Percentiles rank a stretch among this genome's conserved stretches.
Conservation (phyloP, 2,329 filamentous ascomycete species). For the Talaromyces pinophilus region DNA sequence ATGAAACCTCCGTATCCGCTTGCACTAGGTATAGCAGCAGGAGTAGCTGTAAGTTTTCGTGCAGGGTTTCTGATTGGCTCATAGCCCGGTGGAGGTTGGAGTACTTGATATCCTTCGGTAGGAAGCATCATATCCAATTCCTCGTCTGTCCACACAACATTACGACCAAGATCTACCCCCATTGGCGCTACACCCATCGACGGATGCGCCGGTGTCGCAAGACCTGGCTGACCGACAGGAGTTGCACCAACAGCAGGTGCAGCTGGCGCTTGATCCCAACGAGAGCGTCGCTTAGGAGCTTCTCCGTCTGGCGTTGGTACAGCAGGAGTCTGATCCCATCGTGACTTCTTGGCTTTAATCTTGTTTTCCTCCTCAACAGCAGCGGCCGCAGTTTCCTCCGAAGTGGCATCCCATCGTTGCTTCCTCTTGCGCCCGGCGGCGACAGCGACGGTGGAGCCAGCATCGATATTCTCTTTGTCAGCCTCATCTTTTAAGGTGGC, state of each 20-base stretch:
- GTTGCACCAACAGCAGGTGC: conserved; percentile 73
- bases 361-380: conserved; percentile 55
- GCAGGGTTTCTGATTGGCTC: conserved; percentile 76
- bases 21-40: conserved; percentile 62
- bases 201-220: conserved; percentile 75
- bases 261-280: conserved; percentile 88
- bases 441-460: conserved; percentile 65
- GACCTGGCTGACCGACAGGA: conserved; percentile 70
- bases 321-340: conserved; percentile 83
- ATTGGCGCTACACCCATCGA: conserved; percentile 67
- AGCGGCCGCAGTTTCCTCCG: conserved; percentile 54
- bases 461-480: conserved; percentile 73
- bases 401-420: conserved; percentile 90
- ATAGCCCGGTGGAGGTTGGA: conserved; percentile 89
- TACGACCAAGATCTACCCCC: conserved; percentile 78
- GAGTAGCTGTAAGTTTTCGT: conserved; percentile 72
- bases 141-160: conserved; percentile 84
- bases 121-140: conserved; percentile 91
- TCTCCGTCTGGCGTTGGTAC: conserved; percentile 56
- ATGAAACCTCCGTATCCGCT: conserved; percentile 77
- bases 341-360: conserved; percentile 70
- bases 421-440: conserved; percentile 75
- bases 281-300: conserved; percentile 71
- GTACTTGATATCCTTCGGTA: conserved; percentile 86
- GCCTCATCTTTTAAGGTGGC: conserved; percentile 68